These are phyloP conservation scores for Ceratocystis cubensis DNA, from an alignment of 2,329 filamentous ascomycete species.

Conservation along the genomic window DNA sequence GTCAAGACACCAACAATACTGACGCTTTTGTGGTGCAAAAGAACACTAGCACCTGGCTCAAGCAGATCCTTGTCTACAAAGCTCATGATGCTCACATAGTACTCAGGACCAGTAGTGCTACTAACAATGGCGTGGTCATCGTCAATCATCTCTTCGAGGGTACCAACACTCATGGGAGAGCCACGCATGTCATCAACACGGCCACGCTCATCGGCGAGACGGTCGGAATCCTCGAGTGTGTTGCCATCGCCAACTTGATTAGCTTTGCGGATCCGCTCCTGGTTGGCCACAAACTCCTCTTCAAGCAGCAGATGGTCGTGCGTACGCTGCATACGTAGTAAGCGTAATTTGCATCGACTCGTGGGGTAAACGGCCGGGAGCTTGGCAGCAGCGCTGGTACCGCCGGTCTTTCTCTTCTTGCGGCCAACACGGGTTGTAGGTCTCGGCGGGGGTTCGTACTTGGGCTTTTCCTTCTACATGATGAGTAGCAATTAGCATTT, in stretches of 20 bases:
- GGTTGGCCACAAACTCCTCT: conserved; percentile 98
- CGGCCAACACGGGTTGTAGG: conserved; percentile 93
- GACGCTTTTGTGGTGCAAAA: conserved; percentile 94
- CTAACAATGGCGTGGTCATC: conserved; percentile 98
- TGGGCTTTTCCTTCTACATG: conserved; percentile 95
- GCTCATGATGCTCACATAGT: conserved; percentile 99
- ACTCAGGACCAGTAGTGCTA: conserved; percentile 92
- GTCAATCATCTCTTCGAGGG: conserved; percentile 95
- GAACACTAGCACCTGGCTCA: conserved; percentile 87
- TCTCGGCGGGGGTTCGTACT: conserved; percentile 96
- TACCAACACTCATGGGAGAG: conserved; percentile 96
- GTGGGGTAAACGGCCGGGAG: conserved; percentile 89
- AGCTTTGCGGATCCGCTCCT: conserved; percentile 86
- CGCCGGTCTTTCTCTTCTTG: conserved; percentile 95
- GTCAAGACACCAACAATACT: conserved; percentile 96
- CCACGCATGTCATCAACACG: conserved; percentile 97
- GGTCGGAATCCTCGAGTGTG: conserved; percentile 62
- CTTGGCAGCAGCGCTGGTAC: conserved; percentile 88
- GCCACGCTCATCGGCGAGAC: conserved; percentile 86
- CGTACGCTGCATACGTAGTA: conserved; percentile 95
- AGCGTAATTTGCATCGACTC: conserved; percentile 90
- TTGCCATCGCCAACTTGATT: conserved; percentile 66
- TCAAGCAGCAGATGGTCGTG: conserved; percentile 95
- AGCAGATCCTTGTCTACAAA: conserved; percentile 98
- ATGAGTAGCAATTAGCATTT: not conserved